Base-by-base conservation (phyloP, 139 green algal species). In the Volvox reticuliferus region DNA sequence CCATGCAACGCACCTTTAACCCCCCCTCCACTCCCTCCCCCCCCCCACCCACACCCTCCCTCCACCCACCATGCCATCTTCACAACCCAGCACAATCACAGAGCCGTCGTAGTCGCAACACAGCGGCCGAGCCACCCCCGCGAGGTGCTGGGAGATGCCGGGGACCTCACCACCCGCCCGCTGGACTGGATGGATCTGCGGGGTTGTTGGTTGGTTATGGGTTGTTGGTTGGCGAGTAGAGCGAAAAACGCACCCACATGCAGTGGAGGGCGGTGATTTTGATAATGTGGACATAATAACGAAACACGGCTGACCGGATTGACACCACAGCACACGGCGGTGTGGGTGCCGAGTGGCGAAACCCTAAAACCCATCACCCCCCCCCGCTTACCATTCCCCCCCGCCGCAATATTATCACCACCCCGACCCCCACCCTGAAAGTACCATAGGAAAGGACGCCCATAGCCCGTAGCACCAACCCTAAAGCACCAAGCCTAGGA, bases 51-150 rank as follows among this genome's bases (percentile, higher is more conserved):
- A 19, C 28, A n/a, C 32, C n/a, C 16, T 71, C 13, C 71, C 37
- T 12, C 69, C 9, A 24, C 85, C 0, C 71, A 89, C 86, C 75
- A 13, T 90, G 50, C 86, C 86, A 50, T 90, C 86, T 71, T 85
- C 86, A 61, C 55, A 90, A 71, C 86, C 86, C 86, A 90, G n/a
- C 30, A 77, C 73, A 2, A 90, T 50, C 20, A 65, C 17, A 33
- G 61, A 30, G 20, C 55, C 75, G 50, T 90, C 86, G 32, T 78
- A 84, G 73, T 90, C 86, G 22, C n/a, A 65, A 9, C 28, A 16
- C 30, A 90, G 75, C 55, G 86, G 86, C 30, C 86, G 73, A 2
- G 50, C 22, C 73, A 84, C 5, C 1, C 50, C 86, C 50, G 30
- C 55, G 71, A 90, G 86, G 69, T 82, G 85, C 28, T 71, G 28